Evolutionary conservation across 202 grass and related monocot species (phyloP), one percentile per base, ranked within the genome.

Genomic region (Cymbopogon flexuosus): DNA sequence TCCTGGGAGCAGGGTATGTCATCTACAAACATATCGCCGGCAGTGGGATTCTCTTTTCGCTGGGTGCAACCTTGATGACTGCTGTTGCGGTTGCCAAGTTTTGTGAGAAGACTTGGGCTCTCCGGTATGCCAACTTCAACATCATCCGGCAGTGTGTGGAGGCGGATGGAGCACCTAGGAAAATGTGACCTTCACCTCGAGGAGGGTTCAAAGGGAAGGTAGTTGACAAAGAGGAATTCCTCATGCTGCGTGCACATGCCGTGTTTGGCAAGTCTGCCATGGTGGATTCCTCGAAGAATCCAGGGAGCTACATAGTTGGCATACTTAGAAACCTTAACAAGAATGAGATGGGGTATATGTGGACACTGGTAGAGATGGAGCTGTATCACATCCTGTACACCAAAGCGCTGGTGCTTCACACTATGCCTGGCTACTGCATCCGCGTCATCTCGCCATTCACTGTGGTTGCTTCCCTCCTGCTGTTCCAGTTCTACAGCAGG

Each of bases 371-470:
- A 14, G 78, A 84, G 62, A 62, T 84, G 22, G 90, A 92, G 72
- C 62, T 84, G 0, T 92, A 89, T 1, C 83, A 92, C 5, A 42
- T 89, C 10, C 71, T 92, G 1, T 79, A 92, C 47, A 86, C 84
- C n/a, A 92, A 89, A 65, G 63, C 76, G 0, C 4, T 16, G 0
- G 12, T 79, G 2, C 12, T 86, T 40, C 71, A 87, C 71, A 65
- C 37, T 3, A 11, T 29, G 21, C 4, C 1, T 3, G 90, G 86
- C 18, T 84, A 78, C 59, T 23, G 16, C 40, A 60, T 86, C 15
- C 80, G 76, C 12, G 3, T 60, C 11, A 3, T 56, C 8, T 74
- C 65, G 0, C 29, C 75, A 0, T 2, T 30, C 4, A 9, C 27
- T 14, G 45, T 33, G 2, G 10, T 16, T 4, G 0, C 18, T 10